A percentile compares a stretch with the other conserved stretches of the same genome.
Evolutionary conservation across 2,329 filamentous ascomycete genomes (phyloP).

Genomic region (Paecilomyces fulvus): DNA sequence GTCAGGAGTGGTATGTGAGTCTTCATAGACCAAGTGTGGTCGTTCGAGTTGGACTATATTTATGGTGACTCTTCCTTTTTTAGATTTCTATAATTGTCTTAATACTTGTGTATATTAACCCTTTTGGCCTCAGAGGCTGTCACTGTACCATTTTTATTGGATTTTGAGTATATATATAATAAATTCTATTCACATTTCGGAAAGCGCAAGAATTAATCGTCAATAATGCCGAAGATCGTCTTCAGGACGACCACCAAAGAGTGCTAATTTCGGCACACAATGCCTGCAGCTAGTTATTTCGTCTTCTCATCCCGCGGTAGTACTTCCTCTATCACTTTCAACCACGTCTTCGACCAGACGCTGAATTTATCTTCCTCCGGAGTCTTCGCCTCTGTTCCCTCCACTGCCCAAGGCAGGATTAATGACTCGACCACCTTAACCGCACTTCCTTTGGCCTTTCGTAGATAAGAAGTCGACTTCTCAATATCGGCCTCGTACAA

Average conservation of each 20-base stretch:
- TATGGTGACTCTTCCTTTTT: neutral
- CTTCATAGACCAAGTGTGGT: neutral
- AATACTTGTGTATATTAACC: neutral
- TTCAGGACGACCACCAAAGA: neutral
- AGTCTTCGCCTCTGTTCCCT: constrained; percentile 46
- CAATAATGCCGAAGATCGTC: neutral
- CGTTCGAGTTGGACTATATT: neutral
- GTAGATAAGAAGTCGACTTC: constrained; percentile 24
- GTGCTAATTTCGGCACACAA: too few species aligned
- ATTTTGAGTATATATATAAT: neutral
- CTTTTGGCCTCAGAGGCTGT: neutral
- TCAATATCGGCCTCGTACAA: constrained; percentile 35
- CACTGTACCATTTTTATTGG: neutral
- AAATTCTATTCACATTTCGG: neutral
- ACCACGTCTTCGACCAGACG: constrained; percentile 59
- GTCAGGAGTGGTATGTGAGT: too few species aligned
- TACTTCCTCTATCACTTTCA: constrained; percentile 36
- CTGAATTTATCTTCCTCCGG: constrained; percentile 67
- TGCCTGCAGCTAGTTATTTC: constrained; percentile 1
- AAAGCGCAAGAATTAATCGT: neutral
- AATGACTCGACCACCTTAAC: constrained; percentile 64
- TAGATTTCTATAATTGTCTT: neutral
- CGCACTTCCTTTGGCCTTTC: constrained; percentile 35
- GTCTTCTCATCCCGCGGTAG: constrained; percentile 16
- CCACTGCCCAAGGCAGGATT: constrained; percentile 62